A percentile compares a stretch with the other conserved stretches of the same genome.
These are phyloP conservation scores for Umbelopsis ramanniana DNA, from an alignment of 192 early-diverging fungal species.

Conservation along the genomic window DNA sequence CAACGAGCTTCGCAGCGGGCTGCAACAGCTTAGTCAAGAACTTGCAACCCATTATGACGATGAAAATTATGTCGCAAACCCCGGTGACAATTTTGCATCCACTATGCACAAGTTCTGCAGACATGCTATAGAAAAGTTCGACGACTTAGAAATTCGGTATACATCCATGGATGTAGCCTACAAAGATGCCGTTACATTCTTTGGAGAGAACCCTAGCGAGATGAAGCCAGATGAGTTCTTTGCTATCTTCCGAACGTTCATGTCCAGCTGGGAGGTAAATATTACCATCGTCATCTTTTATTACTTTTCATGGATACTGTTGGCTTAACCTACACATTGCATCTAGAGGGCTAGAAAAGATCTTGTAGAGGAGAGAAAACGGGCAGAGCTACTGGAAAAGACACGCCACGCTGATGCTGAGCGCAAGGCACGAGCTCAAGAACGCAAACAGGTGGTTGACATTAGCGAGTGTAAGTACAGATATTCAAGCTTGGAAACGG, in stretches of 20 bases:
- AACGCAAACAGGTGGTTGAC: conserved; percentile 20
- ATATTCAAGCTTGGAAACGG: not conserved
- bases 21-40: conserved; percentile 57
- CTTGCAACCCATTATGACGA: conserved; percentile 49
- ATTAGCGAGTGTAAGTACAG: conserved; percentile 21
- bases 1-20: conserved; percentile 47
- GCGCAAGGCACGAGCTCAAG: conserved; percentile 28
- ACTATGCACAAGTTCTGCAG: conserved; percentile 72
- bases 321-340: not conserved
- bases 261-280: conserved; percentile 67
- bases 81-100: conserved; percentile 68
- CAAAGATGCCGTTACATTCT: conserved; percentile 72
- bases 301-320: not conserved
- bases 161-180: conserved; percentile 73
- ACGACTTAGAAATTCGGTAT: conserved; percentile 62
- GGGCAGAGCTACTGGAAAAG: conserved; percentile 48
- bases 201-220: conserved; percentile 72
- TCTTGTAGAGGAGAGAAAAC: conserved; percentile 37
- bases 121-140: conserved; percentile 66
- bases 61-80: conserved; percentile 45
- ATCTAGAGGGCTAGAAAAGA: conserved; percentile 55
- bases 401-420: conserved; percentile 33
- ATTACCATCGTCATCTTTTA: not conserved
- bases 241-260: conserved; percentile 83
- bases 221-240: conserved; percentile 89